Evolutionary conservation across 2,329 filamentous ascomycete species (phyloP).

Genomic region (Aspergillus niger): DNA sequence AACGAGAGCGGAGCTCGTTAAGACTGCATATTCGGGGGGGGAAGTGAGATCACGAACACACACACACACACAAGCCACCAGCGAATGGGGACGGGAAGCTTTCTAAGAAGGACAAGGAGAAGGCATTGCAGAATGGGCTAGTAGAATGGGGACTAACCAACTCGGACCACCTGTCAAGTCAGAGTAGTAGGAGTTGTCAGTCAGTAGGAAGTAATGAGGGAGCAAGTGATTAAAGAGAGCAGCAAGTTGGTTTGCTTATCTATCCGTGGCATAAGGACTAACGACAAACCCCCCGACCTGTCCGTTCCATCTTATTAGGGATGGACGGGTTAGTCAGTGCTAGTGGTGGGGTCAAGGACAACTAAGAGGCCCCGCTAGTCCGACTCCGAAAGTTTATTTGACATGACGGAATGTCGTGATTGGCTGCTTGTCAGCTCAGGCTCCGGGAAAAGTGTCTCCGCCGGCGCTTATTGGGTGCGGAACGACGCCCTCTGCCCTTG

Average conservation of each 20-base stretch:
- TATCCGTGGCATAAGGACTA: constrained; percentile 5
- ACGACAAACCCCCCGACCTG: not conserved
- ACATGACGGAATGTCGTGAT: not conserved
- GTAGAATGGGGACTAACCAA: constrained; percentile 1
- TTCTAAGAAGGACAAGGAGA: not conserved
- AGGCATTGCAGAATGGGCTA: constrained; percentile 13
- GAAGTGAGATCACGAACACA: constrained; percentile 7
- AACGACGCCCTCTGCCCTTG: constrained; percentile 4
- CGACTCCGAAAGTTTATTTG: constrained; percentile 18
- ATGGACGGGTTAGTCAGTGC: constrained; percentile 2
- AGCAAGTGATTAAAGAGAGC: not conserved
- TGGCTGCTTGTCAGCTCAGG: constrained; percentile 9
- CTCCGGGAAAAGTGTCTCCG: constrained; percentile 1
- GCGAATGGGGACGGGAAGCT: not conserved
- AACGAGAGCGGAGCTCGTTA: constrained; percentile 13
- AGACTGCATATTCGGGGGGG: constrained; percentile 16
- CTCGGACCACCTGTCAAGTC: not conserved
- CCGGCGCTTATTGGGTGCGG: constrained; percentile 13
- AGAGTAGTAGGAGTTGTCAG: not conserved
- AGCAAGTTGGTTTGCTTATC: constrained; percentile 10
- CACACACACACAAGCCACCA: constrained; percentile 11
- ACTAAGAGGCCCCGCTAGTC: constrained; percentile 16
- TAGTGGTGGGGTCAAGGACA: constrained; percentile 12
- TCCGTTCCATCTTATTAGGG: constrained; percentile 11
- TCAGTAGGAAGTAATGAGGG: not conserved